phyloP scores from a whole-genome alignment of 495 filamentous ascomycete species.

The Penicillium mononematosum region DNA sequence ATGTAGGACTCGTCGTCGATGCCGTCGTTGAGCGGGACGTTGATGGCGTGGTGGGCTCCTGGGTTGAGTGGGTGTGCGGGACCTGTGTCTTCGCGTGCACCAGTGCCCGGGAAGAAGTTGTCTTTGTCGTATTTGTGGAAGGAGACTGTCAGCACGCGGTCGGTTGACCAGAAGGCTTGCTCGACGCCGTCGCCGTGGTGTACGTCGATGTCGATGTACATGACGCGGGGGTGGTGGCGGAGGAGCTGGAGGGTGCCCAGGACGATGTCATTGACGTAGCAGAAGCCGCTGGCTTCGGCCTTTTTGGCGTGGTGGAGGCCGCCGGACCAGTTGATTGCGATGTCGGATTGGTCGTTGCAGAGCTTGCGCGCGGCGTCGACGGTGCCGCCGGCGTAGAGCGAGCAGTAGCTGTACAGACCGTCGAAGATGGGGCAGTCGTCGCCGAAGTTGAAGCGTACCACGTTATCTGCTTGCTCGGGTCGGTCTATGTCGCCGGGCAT shows the following conservation, averaged over 20 bases:
- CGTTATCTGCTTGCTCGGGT: slow-evolving; percentile 40
- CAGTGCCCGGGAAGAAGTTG: slow-evolving; percentile 72
- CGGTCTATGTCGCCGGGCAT: slow-evolving; percentile 48
- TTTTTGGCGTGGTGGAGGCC: slow-evolving; percentile 98
- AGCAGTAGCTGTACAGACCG: slow-evolving; percentile 91
- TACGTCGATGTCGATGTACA: slow-evolving; percentile 98
- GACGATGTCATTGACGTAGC: slow-evolving; percentile 98
- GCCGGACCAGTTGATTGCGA: slow-evolving; percentile 98
- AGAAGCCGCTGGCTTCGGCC: slow-evolving; percentile 90
- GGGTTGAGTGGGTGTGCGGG: slow-evolving; percentile 59
- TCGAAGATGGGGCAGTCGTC: slow-evolving; percentile 97
- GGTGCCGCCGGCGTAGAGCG: slow-evolving; percentile 85
- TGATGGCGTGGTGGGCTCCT: slow-evolving; percentile 63
- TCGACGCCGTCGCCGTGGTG: slow-evolving; percentile 98
- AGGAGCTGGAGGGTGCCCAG: slow-evolving; percentile 89
- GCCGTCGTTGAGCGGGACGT: slow-evolving; percentile 69
- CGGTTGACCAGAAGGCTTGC: slow-evolving; percentile 93
- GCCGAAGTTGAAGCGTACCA: slow-evolving; percentile 73
- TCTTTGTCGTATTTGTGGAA: slow-evolving; percentile 94
- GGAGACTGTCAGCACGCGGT: slow-evolving; percentile 92
- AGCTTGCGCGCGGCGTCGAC: slow-evolving; percentile 91
- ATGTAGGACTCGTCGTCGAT: slow-evolving; percentile 93
- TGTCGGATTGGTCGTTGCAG: slow-evolving; percentile 80
- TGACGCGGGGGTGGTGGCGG: slow-evolving; percentile 81
- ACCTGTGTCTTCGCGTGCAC: slow-evolving; percentile 57